Conservation (phyloP, 2,329 filamentous ascomycete genomes). For the Hypoxylon sp. region DNA sequence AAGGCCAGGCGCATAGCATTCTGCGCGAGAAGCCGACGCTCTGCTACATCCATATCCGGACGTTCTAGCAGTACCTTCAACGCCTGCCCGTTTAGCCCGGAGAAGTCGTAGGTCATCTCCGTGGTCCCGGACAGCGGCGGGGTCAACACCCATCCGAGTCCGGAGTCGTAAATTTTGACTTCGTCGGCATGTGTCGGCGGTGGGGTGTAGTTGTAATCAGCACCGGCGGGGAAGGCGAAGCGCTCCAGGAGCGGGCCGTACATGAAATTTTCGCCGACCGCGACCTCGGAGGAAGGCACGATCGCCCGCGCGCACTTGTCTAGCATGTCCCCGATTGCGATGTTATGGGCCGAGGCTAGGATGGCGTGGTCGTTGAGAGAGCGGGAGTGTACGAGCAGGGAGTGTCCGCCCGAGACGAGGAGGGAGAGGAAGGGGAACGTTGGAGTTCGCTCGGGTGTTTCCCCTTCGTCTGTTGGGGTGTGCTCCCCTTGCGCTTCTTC, state of each 20-base stretch:
- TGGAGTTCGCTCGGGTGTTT: slow-evolving; percentile 55
- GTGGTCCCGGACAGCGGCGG: slow-evolving; percentile 73
- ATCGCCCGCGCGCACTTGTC: slow-evolving; percentile 88
- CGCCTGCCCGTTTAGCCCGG: slow-evolving; percentile 76
- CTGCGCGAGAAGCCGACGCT: slow-evolving; percentile 77
- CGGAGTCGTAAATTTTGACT: slow-evolving; percentile 58
- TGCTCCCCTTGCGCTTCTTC: slow-evolving; percentile 9
- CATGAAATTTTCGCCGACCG: slow-evolving; percentile 72
- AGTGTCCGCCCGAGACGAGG: slow-evolving; percentile 93
- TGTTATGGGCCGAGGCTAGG: slow-evolving; percentile 79
- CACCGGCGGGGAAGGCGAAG: slow-evolving; percentile 77
- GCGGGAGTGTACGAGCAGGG: slow-evolving; percentile 82
- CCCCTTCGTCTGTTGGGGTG: background rate
- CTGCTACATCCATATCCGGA: slow-evolving; percentile 62
- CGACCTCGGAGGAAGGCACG: slow-evolving; percentile 72
- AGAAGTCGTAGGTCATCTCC: slow-evolving; percentile 78
- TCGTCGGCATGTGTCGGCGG: slow-evolving; percentile 71
- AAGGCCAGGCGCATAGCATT: slow-evolving; percentile 85
- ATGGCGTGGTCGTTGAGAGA: slow-evolving; percentile 77
- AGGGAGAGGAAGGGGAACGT: slow-evolving; percentile 88
- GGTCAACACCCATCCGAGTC: slow-evolving; percentile 72
- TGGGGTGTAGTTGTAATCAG: slow-evolving; percentile 66
- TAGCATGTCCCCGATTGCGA: slow-evolving; percentile 89
- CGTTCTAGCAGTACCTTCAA: slow-evolving; percentile 64
- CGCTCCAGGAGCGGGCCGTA: slow-evolving; percentile 84